Conservation (phyloP, 805 yeast species). For the Lachancea fermentati region DNA sequence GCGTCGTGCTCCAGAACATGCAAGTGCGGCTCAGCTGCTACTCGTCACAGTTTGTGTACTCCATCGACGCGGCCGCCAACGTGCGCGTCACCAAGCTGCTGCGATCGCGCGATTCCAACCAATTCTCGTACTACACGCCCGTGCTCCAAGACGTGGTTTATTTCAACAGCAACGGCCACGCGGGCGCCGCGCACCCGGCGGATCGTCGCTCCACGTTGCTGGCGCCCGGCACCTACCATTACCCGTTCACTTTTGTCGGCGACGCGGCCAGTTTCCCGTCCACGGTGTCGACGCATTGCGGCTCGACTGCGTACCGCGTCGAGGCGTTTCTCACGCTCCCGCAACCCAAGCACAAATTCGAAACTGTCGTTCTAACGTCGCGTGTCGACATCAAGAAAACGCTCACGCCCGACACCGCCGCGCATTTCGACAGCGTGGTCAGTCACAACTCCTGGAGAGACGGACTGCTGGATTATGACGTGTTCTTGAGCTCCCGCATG, state of each 20-base stretch:
- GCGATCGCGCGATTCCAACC: neutral
- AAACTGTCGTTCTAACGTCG: constrained; percentile 8
- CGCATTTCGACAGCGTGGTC: constrained; percentile 2
- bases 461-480: constrained; percentile 6
- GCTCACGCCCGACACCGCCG: constrained; percentile 1
- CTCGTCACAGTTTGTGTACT: constrained; percentile 8
- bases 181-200: neutral
- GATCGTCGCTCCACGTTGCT: constrained; percentile 1
- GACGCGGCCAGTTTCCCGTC: constrained; percentile 14
- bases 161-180: neutral
- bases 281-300: constrained; percentile 8
- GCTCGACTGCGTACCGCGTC: constrained; percentile 14
- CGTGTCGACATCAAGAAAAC: constrained; percentile 4
- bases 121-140: constrained; percentile 3
- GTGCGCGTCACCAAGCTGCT: neutral
- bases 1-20: constrained; percentile 4
- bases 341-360: constrained; percentile 3
- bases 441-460: constrained; percentile 3
- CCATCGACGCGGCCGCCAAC: neutral
- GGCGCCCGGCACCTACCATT: constrained; percentile 8
- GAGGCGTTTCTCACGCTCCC: constrained; percentile 9
- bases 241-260: constrained; percentile 10
- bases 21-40: constrained; percentile 10
- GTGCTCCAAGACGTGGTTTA: constrained; percentile 5
- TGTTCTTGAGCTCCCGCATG: constrained; percentile 8